phyloP scores from a whole-genome alignment of 2,329 filamentous ascomycete species.

The Eurotiales sp. region DNA sequence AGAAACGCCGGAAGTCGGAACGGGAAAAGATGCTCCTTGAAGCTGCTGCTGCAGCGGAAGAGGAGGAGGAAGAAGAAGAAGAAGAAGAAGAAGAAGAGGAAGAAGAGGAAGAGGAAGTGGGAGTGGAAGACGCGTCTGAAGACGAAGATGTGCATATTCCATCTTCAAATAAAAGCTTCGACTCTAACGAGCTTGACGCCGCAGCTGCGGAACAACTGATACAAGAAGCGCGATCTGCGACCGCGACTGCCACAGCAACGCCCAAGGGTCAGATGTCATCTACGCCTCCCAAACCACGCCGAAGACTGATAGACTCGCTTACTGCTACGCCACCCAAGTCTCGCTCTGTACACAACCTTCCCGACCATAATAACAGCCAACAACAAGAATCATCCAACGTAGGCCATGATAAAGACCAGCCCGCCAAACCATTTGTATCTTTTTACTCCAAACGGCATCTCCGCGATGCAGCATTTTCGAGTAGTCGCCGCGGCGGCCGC shows the following conservation, averaged over 20 bases:
- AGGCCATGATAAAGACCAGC: neutral
- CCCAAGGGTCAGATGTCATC: neutral
- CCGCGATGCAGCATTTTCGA: slow-evolving; percentile 73
- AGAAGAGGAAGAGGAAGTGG: slow-evolving; percentile 22
- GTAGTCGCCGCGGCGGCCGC: slow-evolving; percentile 64
- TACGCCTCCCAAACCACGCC: slow-evolving; percentile 1
- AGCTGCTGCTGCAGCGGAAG: slow-evolving; percentile 4
- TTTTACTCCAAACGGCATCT: slow-evolving; percentile 81
- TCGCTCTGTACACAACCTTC: too few relatives aligned
- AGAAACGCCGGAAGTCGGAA: slow-evolving; percentile 75
- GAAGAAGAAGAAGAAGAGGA: slow-evolving; percentile 41
- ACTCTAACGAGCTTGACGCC: slow-evolving; percentile 67
- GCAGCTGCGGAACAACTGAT: slow-evolving; percentile 71
- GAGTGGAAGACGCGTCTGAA: slow-evolving; percentile 38
- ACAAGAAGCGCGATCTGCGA: slow-evolving; percentile 62
- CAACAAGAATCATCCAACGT: neutral
- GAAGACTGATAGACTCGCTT: slow-evolving; percentile 11
- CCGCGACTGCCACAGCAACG: slow-evolving; percentile 27
- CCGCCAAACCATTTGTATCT: slow-evolving; percentile 66
- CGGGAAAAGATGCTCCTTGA: slow-evolving; percentile 59
- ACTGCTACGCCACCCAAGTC: slow-evolving; percentile 7
- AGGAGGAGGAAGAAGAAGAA: slow-evolving; percentile 48
- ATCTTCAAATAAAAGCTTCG: slow-evolving; percentile 37
- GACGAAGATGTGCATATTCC: slow-evolving; percentile 18
- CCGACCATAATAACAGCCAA: neutral